A percentile compares a stretch with the other conserved stretches of the same genome.
Conservation (phyloP, 495 filamentous ascomycete genomes). For the Xylaria sp. region DNA sequence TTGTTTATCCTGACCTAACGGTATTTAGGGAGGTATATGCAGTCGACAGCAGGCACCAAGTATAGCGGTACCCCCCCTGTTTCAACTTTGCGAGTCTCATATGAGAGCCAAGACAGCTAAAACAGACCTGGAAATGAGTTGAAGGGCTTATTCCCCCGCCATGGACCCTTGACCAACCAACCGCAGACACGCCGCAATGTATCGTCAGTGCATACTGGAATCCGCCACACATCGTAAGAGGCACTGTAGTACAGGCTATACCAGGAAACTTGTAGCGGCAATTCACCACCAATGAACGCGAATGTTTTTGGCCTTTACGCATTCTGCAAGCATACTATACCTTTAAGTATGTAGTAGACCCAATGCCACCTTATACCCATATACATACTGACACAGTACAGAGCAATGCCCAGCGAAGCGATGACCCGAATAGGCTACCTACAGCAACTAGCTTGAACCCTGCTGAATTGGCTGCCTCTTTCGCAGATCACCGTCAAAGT, state of each 20-base stretch:
- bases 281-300: constrained; percentile 1
- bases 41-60: background rate
- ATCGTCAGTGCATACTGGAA: background rate
- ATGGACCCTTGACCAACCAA: background rate
- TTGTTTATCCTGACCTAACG: no score
- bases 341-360: no score
- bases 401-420: background rate
- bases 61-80: constrained; percentile 10
- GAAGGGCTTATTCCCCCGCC: background rate
- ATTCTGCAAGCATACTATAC: no score
- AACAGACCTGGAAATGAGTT: constrained; percentile 1
- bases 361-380: background rate
- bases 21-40: background rate
- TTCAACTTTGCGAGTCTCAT: constrained; percentile 2
- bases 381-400: no score
- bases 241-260: background rate
- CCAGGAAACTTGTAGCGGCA: constrained; percentile 4
- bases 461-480: constrained; percentile 19
- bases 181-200: constrained; percentile 8
- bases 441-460: background rate
- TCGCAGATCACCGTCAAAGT: constrained; percentile 10
- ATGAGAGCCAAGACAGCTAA: constrained; percentile 15
- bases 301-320: background rate
- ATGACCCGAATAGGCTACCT: background rate
- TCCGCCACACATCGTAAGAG: background rate